Percentiles rank a stretch among this genome's conserved stretches.
phyloP scores from a whole-genome alignment of 768 basidiomycete species.

The Boletus vermiculosoides region DNA sequence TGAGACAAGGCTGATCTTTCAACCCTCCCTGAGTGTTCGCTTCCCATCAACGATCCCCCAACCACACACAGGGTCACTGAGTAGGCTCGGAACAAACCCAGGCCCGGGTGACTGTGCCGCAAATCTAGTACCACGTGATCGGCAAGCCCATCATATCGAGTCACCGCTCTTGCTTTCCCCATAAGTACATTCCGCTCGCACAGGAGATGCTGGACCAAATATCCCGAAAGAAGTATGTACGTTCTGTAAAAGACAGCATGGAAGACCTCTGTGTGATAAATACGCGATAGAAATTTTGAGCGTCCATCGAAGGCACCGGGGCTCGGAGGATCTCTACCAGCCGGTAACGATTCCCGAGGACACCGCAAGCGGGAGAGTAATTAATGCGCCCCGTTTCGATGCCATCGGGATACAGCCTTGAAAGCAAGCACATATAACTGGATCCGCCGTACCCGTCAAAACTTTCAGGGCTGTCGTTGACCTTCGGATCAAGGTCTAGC shows the following conservation, averaged over 20 bases:
- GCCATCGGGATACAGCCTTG: slow-evolving; percentile 9
- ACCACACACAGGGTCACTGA: slow-evolving; percentile 4
- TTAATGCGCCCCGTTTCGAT: slow-evolving; percentile 3
- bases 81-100: neutral
- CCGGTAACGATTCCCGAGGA: slow-evolving; percentile 19
- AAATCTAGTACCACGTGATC: neutral
- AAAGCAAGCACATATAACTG: neutral
- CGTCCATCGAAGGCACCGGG: slow-evolving; percentile 17
- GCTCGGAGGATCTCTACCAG: slow-evolving; percentile 18
- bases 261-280: slow-evolving; percentile 21
- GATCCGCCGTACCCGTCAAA: slow-evolving; percentile 14
- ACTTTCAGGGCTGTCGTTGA: slow-evolving; percentile 14
- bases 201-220: neutral
- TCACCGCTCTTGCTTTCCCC: neutral
- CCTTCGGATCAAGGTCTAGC: slow-evolving; percentile 13
- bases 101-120: neutral
- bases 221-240: slow-evolving; percentile 3
- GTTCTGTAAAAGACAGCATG: slow-evolving; percentile 7
- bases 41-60: slow-evolving; percentile 1
- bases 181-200: neutral
- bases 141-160: neutral
- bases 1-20: neutral
- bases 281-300: slow-evolving; percentile 13
- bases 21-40: neutral
- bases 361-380: slow-evolving; percentile 10